Base-by-base conservation (phyloP, 2,329 filamentous ascomycete species). In the Neurospora sp. region DNA sequence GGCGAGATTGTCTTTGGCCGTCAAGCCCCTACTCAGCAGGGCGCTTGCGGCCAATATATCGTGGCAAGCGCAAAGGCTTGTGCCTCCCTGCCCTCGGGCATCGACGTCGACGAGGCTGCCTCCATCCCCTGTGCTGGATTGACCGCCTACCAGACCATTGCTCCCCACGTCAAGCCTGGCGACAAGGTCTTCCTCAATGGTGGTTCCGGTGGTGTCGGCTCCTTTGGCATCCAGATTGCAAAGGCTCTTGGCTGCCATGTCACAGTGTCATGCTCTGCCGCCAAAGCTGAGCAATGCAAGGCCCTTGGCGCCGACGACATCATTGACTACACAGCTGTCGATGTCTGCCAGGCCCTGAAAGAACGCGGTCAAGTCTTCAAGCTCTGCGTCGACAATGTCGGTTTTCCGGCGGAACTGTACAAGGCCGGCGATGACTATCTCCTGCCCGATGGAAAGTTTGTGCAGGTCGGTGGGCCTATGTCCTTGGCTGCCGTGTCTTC, bases 181-280 rank as follows among this genome's bases (percentile, higher is more conserved):
- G 82, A 86, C 68, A 84, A 82, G 73, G 81, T 91, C 8, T 87
- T 91, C 74, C 84, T 91, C 77, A 90, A 91, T 73, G 89, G 88
- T 13, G 88, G 88, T 0, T 87, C 84, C 6, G 89, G 89, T 10
- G 89, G 89, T 0, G 84, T 82, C 0, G 89, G 89, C 0, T 82
- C 84, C 0, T 89, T 84, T 70, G 85, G 82, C 0, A 86, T 91
- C 68, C 89, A 91, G 75, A 84, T 91, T 66, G 89, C 88, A 9
- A 90, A 90, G 76, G 80, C 81, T 0, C 75, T 87, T 3, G 88
- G 88, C 0, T 89, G 85, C 73, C 80, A 85, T 72, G 89, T 91
- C 39, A 86, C 84, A 1, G 82, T 82, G 2, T 84, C 83, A 4
- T 91, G 89, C 75, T 90, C 88, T 10, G 82, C 80, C 0, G 77